Conservation (phyloP, 2,329 filamentous ascomycete species). For the Fusarium robinianum region DNA sequence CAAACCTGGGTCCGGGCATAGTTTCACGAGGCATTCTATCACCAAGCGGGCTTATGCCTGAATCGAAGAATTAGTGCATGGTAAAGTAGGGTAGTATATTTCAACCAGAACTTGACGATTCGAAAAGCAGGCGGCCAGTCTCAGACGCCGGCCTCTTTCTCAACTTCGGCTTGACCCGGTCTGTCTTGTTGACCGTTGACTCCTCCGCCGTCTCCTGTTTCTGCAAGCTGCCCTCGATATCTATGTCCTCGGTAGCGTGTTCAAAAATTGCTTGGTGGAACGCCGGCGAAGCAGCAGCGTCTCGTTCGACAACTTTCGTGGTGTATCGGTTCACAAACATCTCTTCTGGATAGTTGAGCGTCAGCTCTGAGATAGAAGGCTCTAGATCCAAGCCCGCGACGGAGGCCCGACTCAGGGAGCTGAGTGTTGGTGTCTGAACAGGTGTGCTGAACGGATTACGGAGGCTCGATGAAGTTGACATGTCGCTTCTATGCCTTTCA, state of each 20-base stretch:
- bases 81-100: slow-evolving; percentile 17
- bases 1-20: no score
- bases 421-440: slow-evolving; percentile 7
- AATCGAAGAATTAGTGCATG: no score
- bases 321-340: background rate
- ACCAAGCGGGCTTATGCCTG: no score
- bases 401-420: slow-evolving; percentile 8
- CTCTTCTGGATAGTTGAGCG: background rate
- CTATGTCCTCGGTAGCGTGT: background rate
- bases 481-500: slow-evolving; percentile 6
- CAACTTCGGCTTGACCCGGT: slow-evolving; percentile 3
- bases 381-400: slow-evolving; percentile 1
- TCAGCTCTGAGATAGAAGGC: slow-evolving; percentile 1
- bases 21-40: no score
- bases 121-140: slow-evolving; percentile 7
- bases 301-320: slow-evolving; percentile 3
- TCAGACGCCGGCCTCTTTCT: slow-evolving; percentile 9
- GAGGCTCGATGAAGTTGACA: slow-evolving; percentile 6
- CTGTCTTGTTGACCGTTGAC: slow-evolving; percentile 1
- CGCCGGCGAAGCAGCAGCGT: slow-evolving; percentile 1
- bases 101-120: slow-evolving; percentile 18
- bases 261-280: background rate
- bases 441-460: slow-evolving; percentile 19
- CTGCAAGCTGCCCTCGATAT: background rate
- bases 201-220: background rate